Evolutionary conservation across 2,329 filamentous ascomycete species (phyloP), one percentile per base, ranked within the genome.

Genomic region (Fusarium sp.): DNA sequence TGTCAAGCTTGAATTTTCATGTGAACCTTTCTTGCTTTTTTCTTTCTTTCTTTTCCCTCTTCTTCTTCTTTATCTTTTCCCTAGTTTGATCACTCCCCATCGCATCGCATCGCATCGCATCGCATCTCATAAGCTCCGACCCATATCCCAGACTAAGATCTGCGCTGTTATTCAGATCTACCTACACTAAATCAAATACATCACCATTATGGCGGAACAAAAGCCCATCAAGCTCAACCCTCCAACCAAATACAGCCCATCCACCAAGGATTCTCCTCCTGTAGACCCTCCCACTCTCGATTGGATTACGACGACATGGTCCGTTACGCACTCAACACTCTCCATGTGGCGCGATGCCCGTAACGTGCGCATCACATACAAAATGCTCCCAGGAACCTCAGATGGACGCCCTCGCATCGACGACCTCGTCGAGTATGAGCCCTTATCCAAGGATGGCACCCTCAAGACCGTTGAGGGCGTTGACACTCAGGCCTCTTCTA

Each of bases 351-450:
- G 89, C 73, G 86, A 87, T 48, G 90, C 92, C 56, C 90, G 90
- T 78, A 96, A 96, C 80, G 92, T 97, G 16, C 86, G 87, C 74
- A 95, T 97, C 78, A 91, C 89, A 34, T 97, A 97, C 84, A 87
- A 81, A 12, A 79, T 85, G 1, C 84, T 92, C 11, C 75, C 80
- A 13, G 63, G 78, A 27, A 67, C 78, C 69, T 18, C 66, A 64
- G 81, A 83, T 43, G 81, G 83, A 58, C 78, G 79, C 24, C 58
- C 77, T 7, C 84, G 86, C 62, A 81, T 95, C 66, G 90, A 94
- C 78, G 93, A 96, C 79, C 79, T 91, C 4, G 93, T 96, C 68
- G 86, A 87, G 61, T 93, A 93, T 79, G 89, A 92, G 78, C 83
- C 85, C 48, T 81, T 85, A 67, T 80, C 79, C 49, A 82, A 81